phyloP scores from a whole-genome alignment of 2,329 filamentous ascomycete species.

The Scedosporium apiospermum region DNA sequence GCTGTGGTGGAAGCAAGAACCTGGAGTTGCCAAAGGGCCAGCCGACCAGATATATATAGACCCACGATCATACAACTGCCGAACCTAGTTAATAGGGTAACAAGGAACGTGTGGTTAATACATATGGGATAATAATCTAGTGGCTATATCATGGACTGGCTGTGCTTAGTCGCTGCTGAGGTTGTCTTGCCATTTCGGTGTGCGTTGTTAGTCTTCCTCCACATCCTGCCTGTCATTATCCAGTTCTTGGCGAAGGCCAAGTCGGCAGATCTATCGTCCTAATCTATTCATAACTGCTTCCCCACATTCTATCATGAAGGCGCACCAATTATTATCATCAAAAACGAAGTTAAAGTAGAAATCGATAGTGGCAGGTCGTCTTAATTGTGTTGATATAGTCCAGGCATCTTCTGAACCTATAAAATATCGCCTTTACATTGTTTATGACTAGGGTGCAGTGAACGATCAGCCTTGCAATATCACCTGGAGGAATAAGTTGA shows the following conservation, averaged over 20 bases:
- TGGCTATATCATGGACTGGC: background rate
- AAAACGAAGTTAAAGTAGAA: background rate
- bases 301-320: background rate
- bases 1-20: background rate
- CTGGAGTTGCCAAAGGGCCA: background rate
- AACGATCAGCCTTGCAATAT: no score
- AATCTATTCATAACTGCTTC: background rate
- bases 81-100: background rate
- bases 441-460: no score
- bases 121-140: background rate
- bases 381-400: no score
- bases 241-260: background rate
- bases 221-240: background rate
- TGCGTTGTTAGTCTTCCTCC: no score
- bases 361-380: no score
- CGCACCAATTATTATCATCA: background rate
- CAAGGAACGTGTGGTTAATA: background rate
- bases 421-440: no score
- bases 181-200: no score
- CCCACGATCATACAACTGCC: background rate
- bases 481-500: no score
- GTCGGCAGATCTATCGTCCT: background rate
- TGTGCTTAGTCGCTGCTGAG: no score
- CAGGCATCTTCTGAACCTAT: no score
- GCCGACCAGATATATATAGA: background rate